Base-by-base conservation (phyloP, 176 grass and related monocot species). In the Thalia dealbata region DNA sequence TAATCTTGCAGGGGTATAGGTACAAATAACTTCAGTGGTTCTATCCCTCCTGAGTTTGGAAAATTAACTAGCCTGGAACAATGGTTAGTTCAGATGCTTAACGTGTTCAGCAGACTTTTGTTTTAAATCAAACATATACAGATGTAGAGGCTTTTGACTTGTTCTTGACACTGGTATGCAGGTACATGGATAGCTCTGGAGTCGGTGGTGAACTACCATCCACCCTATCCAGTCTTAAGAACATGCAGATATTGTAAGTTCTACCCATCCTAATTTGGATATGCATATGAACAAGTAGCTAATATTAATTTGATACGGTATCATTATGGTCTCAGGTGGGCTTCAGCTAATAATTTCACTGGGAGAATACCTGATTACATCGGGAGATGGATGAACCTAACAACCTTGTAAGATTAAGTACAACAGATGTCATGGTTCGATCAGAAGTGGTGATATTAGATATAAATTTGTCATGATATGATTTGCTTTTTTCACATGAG, bases 141-240 rank as follows among this genome's bases (percentile, higher is more conserved):
- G 13, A 38, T 27, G 23, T 32, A 38, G 21, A 24, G 23, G 8
- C 19, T n/a, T n/a, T 21, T 23, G 14, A 19, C 29, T 6, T 66
- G 7, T 30, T 32, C 14, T 18, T 66, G 29, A 66, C 9, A 14
- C 22, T 50, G n/a, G 50, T 41, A 9, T 79, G 24, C 61, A 90
- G 92, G 70, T 96, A 96, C 75, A 77, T 90, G 25, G 84, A 84
- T 50, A 96, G 92, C 74, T 60, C 89, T 80, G 93, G 87, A 66
- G 72, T 96, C 59, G 84, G 59, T 30, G 93, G 87, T 58, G 69
- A 80, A 0, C 28, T 96, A 28, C 93, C 89, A 45, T 21, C 72
- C 78, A 64, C 82, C 42, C 63, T 96, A 48, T 92, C 81, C 30
- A 78, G 76, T 56, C 89, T 96, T 48, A 90, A 78, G 45, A 89